Base-by-base conservation (phyloP, 371 early-diverging fungal genomes). In the Chytridium lagenaria region DNA sequence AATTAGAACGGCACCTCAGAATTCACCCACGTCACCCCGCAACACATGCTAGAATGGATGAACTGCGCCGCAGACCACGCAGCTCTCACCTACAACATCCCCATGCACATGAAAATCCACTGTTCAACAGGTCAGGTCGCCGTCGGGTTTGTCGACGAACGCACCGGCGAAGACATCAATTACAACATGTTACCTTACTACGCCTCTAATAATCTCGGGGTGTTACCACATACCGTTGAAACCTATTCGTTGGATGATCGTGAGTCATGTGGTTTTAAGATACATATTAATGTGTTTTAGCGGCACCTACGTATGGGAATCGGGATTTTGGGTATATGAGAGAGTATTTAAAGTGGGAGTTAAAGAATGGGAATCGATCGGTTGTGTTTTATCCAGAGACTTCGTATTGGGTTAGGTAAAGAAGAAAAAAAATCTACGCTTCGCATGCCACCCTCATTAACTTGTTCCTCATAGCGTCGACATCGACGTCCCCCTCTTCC, bases 341-440 rank as follows among this genome's bases (percentile, higher is more conserved):
- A 22, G 66, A 75, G 30, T 75, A 55, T 50, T 19, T 75, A 33
- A 70, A 70, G 26, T 75, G 75, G 75, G 59, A 75, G 50, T 70
- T 52, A n/a, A 64, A 65, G 38, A 50, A 55, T 37, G 49, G 36
- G 28, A 38, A 69, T 19, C 70, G 70, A 3, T 52, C 70, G 0
- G 75, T 75, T 7, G 70, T 75, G 23, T 75, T 67, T 37, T 75
- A 75, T 50, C 75, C 75, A 5, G 75, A 75, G 59, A 75, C 75
- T 5, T 64, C 75, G 16, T 75, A 75, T 67, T 75, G 75, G 75
- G 75, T 75, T 44, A 50, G 61, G 61, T 61, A 37, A 12, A 16
- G 7, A 33, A 7, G 37, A 16, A 10, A 33, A 3, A 12, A 7
- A 15, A 3, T 33, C 23, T 55, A 16, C 26, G 10, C 26, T 55